Conservation (phyloP, 352 stramenopile genomes). For the Aphanomyces invadans region DNA sequence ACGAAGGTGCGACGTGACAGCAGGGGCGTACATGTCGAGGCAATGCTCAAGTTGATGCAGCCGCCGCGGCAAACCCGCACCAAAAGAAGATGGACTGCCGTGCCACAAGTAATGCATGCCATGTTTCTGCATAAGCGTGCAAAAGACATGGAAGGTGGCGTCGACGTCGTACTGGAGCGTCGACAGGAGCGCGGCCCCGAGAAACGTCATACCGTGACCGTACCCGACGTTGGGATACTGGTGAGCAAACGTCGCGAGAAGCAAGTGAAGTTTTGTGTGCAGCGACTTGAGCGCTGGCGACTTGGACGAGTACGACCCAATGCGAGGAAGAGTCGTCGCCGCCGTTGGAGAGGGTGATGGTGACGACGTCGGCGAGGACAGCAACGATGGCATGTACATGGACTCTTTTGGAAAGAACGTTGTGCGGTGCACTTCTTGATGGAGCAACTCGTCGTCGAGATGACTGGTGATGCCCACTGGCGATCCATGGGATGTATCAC, state of each 20-base stretch:
- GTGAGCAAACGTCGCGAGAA: neutral
- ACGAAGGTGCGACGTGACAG: neutral
- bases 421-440: conserved; percentile 5
- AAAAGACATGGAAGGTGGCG: neutral
- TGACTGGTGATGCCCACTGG: neutral
- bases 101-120: conserved; percentile 4
- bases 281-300: neutral
- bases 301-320: neutral
- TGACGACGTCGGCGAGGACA: neutral
- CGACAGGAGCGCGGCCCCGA: neutral
- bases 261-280: neutral
- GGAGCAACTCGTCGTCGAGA: neutral
- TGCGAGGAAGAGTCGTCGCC: neutral
- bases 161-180: conserved; percentile 1
- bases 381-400: conserved; percentile 4
- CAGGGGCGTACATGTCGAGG: neutral
- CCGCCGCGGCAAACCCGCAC: neutral
- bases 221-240: neutral
- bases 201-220: conserved; percentile 13
- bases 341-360: neutral
- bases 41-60: conserved; percentile 1
- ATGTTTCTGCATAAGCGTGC: neutral
- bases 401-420: conserved; percentile 19
- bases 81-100: neutral
- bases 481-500: neutral